phyloP scores from a whole-genome alignment of 176 grass and related monocot genomes.

The Chrysopogon serrulatus region DNA sequence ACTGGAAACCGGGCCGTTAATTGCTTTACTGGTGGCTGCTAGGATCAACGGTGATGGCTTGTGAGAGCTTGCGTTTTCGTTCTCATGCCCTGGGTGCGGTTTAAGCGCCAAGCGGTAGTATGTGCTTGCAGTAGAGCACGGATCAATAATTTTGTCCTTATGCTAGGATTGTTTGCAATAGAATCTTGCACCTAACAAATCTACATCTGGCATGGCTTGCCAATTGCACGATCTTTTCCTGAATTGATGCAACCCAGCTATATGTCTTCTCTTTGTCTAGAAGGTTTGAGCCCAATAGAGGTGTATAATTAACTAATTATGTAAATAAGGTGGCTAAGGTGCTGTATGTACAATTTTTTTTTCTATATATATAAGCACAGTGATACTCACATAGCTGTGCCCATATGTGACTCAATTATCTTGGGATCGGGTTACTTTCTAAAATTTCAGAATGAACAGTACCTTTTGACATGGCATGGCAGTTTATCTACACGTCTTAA shows the following conservation, averaged over 20 bases:
- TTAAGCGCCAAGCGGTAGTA: not conserved
- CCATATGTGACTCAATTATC: not conserved
- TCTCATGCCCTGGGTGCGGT: not conserved
- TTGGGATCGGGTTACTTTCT: not conserved
- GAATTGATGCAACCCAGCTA: not conserved
- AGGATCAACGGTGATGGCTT: slow-evolving; percentile 14
- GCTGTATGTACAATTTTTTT: not conserved
- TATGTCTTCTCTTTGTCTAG: not conserved
- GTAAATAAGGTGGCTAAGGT: not conserved
- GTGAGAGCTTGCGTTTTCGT: not conserved
- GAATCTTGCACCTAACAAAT: not conserved
- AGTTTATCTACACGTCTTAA: not conserved
- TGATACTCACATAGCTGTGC: not conserved
- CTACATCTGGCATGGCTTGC: not conserved
- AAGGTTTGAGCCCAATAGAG: not conserved
- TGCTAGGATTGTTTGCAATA: not conserved
- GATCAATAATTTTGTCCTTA: not conserved
- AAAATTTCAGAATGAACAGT: not conserved
- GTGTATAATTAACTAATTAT: too few relatives aligned
- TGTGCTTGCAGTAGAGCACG: not conserved
- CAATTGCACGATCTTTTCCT: not conserved
- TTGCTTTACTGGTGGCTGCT: not conserved
- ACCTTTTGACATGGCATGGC: not conserved
- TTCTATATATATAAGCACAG: not conserved
- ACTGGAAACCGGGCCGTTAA: slow-evolving; percentile 7